Evolutionary conservation across 257 asterid genomes (phyloP).

Genomic region (Petunia secreta): DNA sequence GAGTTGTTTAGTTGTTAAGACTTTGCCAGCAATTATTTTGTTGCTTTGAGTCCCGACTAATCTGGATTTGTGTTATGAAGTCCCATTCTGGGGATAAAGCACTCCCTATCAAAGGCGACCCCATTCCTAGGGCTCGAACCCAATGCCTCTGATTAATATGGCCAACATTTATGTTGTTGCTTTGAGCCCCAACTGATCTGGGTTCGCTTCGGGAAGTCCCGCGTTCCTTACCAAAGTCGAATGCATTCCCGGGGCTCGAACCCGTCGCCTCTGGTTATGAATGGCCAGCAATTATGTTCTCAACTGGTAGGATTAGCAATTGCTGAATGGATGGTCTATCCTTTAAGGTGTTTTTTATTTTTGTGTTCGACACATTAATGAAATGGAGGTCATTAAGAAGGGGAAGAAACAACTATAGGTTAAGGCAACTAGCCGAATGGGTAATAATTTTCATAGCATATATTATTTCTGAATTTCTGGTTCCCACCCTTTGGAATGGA

Average conservation of each 20-base stretch:
- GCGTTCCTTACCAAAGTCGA: too few species aligned
- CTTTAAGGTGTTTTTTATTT: constrained; percentile 1
- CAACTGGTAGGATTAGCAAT: not conserved
- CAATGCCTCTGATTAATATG: too few species aligned
- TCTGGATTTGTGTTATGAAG: too few species aligned
- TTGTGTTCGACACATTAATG: not conserved
- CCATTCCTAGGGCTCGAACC: too few species aligned
- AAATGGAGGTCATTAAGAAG: not conserved
- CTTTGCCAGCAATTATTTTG: not conserved
- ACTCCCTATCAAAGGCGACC: too few species aligned
- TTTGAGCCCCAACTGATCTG: too few species aligned
- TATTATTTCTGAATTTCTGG: not conserved
- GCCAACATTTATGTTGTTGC: too few species aligned
- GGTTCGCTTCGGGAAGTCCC: too few species aligned
- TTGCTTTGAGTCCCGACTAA: too few species aligned
- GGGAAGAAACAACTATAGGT: not conserved
- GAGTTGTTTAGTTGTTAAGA: not conserved
- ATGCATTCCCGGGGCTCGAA: too few species aligned
- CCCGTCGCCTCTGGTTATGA: too few species aligned
- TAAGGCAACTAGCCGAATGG: not conserved
- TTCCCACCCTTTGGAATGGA: not conserved
- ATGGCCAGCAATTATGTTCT: not conserved
- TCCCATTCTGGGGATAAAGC: too few species aligned
- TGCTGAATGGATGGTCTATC: not conserved
- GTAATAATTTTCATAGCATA: not conserved